A percentile compares a stretch with the other conserved stretches of the same genome.
phyloP scores from a whole-genome alignment of 305 asterid genomes.

The Fraxinus albicans region DNA sequence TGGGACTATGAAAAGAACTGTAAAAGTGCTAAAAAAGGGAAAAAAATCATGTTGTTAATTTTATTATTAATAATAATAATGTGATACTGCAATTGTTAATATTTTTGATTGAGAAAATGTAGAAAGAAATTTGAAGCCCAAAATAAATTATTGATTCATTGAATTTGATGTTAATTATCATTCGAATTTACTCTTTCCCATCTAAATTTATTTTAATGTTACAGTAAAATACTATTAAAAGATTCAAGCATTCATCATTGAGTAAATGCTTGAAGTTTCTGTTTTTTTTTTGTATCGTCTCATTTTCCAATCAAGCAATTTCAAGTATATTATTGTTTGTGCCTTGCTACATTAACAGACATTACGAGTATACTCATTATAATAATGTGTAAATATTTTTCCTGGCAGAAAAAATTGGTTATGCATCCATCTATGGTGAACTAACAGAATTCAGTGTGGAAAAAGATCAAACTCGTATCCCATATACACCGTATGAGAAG shows the following conservation, averaged over 20 bases:
- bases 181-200: not conserved
- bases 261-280: not conserved
- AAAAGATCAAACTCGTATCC: conserved; percentile 31
- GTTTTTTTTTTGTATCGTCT: not conserved
- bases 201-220: not conserved
- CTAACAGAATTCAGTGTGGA: conserved; percentile 56
- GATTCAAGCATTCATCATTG: not conserved
- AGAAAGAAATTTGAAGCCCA: not conserved
- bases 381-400: conserved; percentile 6
- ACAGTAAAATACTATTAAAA: not conserved
- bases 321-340: not conserved
- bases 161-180: not conserved
- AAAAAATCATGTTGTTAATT: not conserved
- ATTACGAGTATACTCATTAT: not conserved
- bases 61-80: not conserved
- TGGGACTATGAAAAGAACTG: not conserved
- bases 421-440: conserved; percentile 75
- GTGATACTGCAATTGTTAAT: not conserved
- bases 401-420: conserved; percentile 58
- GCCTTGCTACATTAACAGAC: not conserved
- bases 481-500: conserved; percentile 42
- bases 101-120: not conserved
- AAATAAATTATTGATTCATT: not conserved
- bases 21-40: not conserved
- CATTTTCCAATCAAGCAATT: not conserved